Conservation (phyloP, 345 rosid species). For the Durio zibethinus region DNA sequence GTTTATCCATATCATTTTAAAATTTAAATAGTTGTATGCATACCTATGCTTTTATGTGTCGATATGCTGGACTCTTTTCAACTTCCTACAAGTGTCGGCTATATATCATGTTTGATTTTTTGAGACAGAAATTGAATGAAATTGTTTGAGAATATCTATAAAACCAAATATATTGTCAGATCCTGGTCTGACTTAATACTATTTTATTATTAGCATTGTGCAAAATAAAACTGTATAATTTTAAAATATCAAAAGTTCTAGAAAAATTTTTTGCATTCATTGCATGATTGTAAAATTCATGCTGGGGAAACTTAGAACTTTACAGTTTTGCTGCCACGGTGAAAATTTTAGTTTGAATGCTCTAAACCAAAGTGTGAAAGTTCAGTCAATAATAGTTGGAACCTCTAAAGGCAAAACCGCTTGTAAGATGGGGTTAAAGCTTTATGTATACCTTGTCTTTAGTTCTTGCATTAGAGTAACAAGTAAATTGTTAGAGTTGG, state of each 20-base stretch:
- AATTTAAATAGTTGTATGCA: not conserved
- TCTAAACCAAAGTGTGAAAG: not conserved
- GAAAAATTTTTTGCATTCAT: not conserved
- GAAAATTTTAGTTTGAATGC: not conserved
- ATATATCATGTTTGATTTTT: not conserved
- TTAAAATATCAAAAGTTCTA: not conserved
- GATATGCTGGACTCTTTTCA: not conserved
- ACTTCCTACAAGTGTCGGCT: not conserved
- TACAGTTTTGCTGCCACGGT: not conserved
- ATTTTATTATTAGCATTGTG: not conserved
- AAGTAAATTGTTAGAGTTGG: not conserved
- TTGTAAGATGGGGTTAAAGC: not conserved
- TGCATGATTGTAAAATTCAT: not conserved
- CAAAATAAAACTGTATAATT: not conserved
- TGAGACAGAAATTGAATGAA: not conserved
- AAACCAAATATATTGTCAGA: not conserved
- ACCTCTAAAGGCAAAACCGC: not conserved
- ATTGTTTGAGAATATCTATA: not conserved
- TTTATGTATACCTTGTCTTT: not conserved
- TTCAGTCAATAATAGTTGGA: not conserved
- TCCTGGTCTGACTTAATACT: not conserved
- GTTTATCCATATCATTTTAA: not conserved
- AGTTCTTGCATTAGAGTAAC: not conserved
- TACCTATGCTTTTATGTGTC: not conserved
- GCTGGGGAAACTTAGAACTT: not conserved